These are phyloP conservation scores for Plasmodium fragile DNA, from an alignment of 169 alveolate species.

Conservation along the genomic window DNA sequence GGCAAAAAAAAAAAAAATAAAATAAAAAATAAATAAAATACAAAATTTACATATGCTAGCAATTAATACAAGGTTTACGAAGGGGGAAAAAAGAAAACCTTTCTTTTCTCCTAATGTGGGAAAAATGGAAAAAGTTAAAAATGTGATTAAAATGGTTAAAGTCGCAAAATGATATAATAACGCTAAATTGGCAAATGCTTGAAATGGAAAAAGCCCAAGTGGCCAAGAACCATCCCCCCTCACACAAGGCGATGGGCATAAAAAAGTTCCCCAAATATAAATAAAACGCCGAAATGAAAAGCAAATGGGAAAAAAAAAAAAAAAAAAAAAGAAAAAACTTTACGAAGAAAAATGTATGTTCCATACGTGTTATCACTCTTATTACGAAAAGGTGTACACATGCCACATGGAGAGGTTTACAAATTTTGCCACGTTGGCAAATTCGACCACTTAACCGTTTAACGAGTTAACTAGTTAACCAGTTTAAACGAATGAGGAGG, in stretches of 20 bases:
- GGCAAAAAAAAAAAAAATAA: not conserved
- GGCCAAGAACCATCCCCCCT: not conserved
- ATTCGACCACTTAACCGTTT: not conserved
- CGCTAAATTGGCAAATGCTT: not conserved
- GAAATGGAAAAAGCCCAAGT: not conserved
- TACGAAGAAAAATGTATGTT: not conserved
- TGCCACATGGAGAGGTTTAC: not conserved
- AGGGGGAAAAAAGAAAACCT: not conserved
- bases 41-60: not conserved
- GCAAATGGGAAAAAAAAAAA: not conserved
- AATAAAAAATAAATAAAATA: no score
- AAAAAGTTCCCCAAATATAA: no score
- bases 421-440: not conserved
- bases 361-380: not conserved
- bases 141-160: not conserved
- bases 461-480: not conserved
- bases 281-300: not conserved
- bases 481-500: not conserved
- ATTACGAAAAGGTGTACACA: not conserved
- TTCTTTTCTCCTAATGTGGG: not conserved
- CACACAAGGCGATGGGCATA: not conserved
- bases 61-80: not conserved
- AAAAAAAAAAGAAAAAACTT: not conserved
- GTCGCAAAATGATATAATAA: not conserved
- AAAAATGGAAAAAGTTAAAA: not conserved